Conservation (phyloP, 495 filamentous ascomycete species). For the Talaromyces proteolyticus region DNA sequence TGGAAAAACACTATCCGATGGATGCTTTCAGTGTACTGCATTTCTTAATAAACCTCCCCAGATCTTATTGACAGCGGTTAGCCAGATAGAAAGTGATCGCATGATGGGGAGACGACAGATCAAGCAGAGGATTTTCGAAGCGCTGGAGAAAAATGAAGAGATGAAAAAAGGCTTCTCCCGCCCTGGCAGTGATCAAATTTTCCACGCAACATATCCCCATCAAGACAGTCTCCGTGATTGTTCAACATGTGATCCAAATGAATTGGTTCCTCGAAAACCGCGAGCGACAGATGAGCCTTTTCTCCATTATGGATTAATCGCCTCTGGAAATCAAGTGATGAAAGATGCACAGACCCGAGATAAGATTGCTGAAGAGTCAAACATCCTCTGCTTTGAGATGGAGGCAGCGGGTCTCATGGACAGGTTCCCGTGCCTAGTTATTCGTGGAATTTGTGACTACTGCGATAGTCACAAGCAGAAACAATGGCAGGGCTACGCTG, state of each 20-base stretch:
- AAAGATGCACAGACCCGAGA: constrained; percentile 23
- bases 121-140: constrained; percentile 5
- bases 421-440: constrained; percentile 15
- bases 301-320: constrained; percentile 26
- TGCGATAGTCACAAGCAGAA: constrained; percentile 22
- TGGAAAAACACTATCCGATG: constrained; percentile 22
- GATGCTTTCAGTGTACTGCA: constrained; percentile 22
- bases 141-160: constrained; percentile 9
- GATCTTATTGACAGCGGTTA: constrained; percentile 20
- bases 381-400: constrained; percentile 18
- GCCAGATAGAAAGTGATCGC: constrained; percentile 11
- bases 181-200: constrained; percentile 14
- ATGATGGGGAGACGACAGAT: constrained; percentile 8
- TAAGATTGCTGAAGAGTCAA: constrained; percentile 11
- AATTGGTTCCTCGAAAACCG: constrained; percentile 6
- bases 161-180: constrained; percentile 13
- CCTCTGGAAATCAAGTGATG: constrained; percentile 28
- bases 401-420: too few species aligned
- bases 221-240: constrained; percentile 7
- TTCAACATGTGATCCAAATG: constrained; percentile 6
- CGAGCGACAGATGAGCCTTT: constrained; percentile 7
- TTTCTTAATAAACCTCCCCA: constrained; percentile 21
- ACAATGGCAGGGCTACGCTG: constrained; percentile 21
- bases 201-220: constrained; percentile 16
- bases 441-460: constrained; percentile 23